Percentiles rank a stretch among this genome's conserved stretches.
Conservation (phyloP, 108 stramenopile species). For the Nitzschia inconspicua region DNA sequence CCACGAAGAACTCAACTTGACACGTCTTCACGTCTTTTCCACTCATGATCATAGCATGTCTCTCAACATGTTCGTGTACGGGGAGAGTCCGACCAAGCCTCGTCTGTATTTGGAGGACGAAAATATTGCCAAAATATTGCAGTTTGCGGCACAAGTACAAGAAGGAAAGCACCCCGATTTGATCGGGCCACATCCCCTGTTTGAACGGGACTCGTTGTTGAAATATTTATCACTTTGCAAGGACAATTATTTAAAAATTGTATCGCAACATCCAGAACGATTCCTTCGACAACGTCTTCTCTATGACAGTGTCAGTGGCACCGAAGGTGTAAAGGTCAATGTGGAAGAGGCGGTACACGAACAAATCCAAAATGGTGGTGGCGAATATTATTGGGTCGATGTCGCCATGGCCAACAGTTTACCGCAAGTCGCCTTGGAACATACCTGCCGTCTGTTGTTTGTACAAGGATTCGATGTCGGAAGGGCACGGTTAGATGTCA, state of each 20-base stretch:
- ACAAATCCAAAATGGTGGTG: constrained; percentile 36
- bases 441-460: constrained; percentile 77
- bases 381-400: constrained; percentile 82
- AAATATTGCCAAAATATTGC: constrained; percentile 34
- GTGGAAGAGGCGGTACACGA: constrained; percentile 52
- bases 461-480: constrained; percentile 84
- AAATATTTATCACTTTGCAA: constrained; percentile 79
- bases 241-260: constrained; percentile 64
- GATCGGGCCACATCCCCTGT: constrained; percentile 39
- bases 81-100: constrained; percentile 19
- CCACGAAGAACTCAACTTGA: constrained; percentile 42
- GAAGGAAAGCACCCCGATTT: constrained; percentile 19
- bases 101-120: neutral
- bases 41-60: constrained; percentile 81
- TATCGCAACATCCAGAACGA: constrained; percentile 62
- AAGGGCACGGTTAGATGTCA: constrained; percentile 89
- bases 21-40: constrained; percentile 85
- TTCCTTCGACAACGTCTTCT: constrained; percentile 76
- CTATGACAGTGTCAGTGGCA: constrained; percentile 78
- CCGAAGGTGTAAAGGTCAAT: constrained; percentile 82
- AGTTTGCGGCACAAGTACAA: constrained; percentile 62
- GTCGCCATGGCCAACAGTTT: constrained; percentile 90
- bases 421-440: constrained; percentile 83
- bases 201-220: constrained; percentile 52
- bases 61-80: constrained; percentile 92